Base-by-base conservation (phyloP, 2,329 filamentous ascomycete species). In the Cytospora chrysosperma region DNA sequence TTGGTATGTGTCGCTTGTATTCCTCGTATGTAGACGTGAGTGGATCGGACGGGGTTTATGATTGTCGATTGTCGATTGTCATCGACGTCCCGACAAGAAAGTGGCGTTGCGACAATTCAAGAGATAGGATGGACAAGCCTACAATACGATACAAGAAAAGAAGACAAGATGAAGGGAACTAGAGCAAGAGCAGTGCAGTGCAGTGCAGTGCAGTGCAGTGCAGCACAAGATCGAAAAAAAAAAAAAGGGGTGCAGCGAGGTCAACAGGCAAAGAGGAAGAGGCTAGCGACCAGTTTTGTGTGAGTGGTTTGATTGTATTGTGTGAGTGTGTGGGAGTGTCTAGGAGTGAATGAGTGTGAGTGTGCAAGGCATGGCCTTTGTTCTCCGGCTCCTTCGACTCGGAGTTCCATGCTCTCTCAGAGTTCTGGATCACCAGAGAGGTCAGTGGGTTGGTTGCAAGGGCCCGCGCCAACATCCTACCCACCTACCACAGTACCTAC, bases 231-330 rank as follows among this genome's bases (percentile, higher is more conserved):
- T 10, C 34, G 17, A 13, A 37, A 34, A 43, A 19, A 43, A 19
- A 17, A 19, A 28, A 61, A 55, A 49, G 27, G 59, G 59, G 59
- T 52, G 58, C 58, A 54, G 51, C 51, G 30, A 60, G 58, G 50
- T 60, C 37, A 40, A 60, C 40, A 28, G 28, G 51, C 58, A 55
- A 49, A 55, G 55, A 3, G 51, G 28, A 52, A 61, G 51, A 61
- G 51, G 55, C 55, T 61, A 53, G 59, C 59, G 51, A 51, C 59
- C 59, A 55, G 51, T 61, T 61, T 61, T 61, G 51, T 61, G 50
- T 60, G 50, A 8, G 30, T 32, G 30, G 8, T 34, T 34, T 10
- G 32, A 13, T 34, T 34, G 51, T 61, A 49, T 61, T 32, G 15
- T 37, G 13, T 37, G 34, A 19, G 37, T 43, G 37, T 43, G 37